Conservation (phyloP, 805 yeast species). For the Candida germanica region DNA sequence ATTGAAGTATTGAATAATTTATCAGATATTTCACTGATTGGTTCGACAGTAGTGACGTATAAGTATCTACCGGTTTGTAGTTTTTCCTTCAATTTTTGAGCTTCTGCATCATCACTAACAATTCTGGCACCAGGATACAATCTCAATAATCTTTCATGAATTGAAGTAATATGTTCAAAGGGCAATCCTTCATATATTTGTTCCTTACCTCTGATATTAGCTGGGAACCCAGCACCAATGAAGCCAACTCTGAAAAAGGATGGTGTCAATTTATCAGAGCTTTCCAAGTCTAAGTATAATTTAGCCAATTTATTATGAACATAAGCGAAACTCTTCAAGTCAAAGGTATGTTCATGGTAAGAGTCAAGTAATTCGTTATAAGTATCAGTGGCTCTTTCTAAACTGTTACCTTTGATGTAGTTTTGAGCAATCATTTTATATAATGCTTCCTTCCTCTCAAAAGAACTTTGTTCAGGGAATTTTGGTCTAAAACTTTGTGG, state of each 20-base stretch:
- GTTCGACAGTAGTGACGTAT: constrained; percentile 70
- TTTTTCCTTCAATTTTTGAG: constrained; percentile 45
- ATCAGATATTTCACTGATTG: constrained; percentile 52
- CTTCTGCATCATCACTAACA: constrained; percentile 57
- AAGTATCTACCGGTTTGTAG: constrained; percentile 70
- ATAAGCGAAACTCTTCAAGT: constrained; percentile 69
- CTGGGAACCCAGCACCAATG: constrained; percentile 83
- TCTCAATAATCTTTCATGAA: constrained; percentile 70
- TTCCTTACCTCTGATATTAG: constrained; percentile 66
- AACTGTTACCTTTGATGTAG: constrained; percentile 66
- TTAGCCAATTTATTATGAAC: constrained; percentile 67
- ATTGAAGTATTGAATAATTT: constrained; percentile 46
- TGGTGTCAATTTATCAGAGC: constrained; percentile 69
- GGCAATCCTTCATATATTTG: constrained; percentile 85
- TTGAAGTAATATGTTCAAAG: constrained; percentile 81
- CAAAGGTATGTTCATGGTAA: constrained; percentile 69
- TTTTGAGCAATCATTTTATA: constrained; percentile 67
- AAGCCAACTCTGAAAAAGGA: constrained; percentile 77
- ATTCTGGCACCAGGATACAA: constrained; percentile 81
- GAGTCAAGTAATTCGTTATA: constrained; percentile 75
- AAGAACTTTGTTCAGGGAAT: constrained; percentile 77
- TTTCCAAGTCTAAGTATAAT: constrained; percentile 64
- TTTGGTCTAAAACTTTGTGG: constrained; percentile 61
- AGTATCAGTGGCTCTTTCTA: constrained; percentile 76
- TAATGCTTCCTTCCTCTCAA: constrained; percentile 74